Percentiles rank a stretch among this genome's conserved stretches.
These are phyloP conservation scores for Astrothelium macrocarpum DNA, from an alignment of 495 filamentous ascomycete genomes.

Conservation along the genomic window DNA sequence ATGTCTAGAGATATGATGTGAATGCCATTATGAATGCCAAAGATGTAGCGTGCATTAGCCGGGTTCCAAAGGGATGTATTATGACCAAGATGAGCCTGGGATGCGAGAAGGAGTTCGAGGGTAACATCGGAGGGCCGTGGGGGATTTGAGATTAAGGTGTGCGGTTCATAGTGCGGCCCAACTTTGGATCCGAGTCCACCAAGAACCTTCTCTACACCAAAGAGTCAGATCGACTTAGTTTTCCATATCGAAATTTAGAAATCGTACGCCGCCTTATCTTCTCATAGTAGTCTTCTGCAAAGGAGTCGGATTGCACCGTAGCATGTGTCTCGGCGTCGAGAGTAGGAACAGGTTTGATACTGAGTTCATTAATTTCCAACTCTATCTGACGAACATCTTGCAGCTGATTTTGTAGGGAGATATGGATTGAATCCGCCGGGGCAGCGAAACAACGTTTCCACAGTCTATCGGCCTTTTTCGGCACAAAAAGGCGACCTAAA, in stretches of 20 bases:
- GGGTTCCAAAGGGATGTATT: slow-evolving; percentile 91
- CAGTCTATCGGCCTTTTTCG: not conserved
- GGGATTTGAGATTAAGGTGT: slow-evolving; percentile 57
- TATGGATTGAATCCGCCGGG: slow-evolving; percentile 5
- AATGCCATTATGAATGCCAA: slow-evolving; percentile 69
- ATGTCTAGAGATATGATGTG: slow-evolving; percentile 89
- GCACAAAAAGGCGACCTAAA: slow-evolving; percentile 1
- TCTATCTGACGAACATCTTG: slow-evolving; percentile 5
- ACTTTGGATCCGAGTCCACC: not conserved
- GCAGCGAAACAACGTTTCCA: slow-evolving; percentile 8
- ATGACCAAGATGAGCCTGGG: slow-evolving; percentile 86
- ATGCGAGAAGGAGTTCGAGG: slow-evolving; percentile 84
- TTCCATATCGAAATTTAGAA: not conserved
- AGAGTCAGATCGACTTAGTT: not conserved
- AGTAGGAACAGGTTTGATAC: not conserved
- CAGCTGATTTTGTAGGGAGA: slow-evolving; percentile 3
- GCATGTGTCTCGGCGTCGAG: slow-evolving; percentile 3
- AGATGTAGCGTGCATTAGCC: slow-evolving; percentile 88
- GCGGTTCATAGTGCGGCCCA: slow-evolving; percentile 51
- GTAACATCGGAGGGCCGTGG: slow-evolving; percentile 69
- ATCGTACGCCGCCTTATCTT: not conserved
- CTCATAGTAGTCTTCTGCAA: slow-evolving; percentile 9
- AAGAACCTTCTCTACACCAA: not conserved
- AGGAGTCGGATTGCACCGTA: not conserved
- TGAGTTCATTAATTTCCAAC: slow-evolving; percentile 1